phyloP scores from a whole-genome alignment of 2,329 filamentous ascomycete genomes.

The Aureobasidium zeae region DNA sequence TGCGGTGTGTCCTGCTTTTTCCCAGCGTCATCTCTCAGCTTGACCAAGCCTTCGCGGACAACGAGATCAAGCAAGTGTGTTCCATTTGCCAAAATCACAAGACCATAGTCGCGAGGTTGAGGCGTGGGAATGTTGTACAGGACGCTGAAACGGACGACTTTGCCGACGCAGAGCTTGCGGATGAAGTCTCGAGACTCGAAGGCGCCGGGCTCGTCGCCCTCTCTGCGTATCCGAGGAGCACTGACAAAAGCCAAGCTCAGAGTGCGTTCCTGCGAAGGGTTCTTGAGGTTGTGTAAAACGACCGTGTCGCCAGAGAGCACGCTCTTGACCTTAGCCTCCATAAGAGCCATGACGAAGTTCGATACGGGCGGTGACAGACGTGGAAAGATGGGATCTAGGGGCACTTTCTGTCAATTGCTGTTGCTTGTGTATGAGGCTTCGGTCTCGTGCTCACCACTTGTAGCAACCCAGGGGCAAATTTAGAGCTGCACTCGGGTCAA shows the following conservation, averaged over 20 bases:
- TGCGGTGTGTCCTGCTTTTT: slow-evolving; percentile 82
- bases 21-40: slow-evolving; percentile 87
- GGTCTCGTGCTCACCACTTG: slow-evolving; percentile 15
- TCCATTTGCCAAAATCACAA: slow-evolving; percentile 66
- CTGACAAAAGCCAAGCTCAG: slow-evolving; percentile 88
- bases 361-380: neutral
- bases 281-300: slow-evolving; percentile 70
- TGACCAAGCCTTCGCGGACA: slow-evolving; percentile 83
- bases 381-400: neutral
- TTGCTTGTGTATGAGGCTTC: neutral
- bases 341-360: slow-evolving; percentile 28
- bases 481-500: too few relatives aligned
- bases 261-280: slow-evolving; percentile 71
- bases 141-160: slow-evolving; percentile 73
- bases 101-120: slow-evolving; percentile 74
- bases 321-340: slow-evolving; percentile 77
- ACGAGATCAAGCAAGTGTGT: slow-evolving; percentile 69
- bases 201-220: slow-evolving; percentile 78
- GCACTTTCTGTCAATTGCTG: slow-evolving; percentile 3
- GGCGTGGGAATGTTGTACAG: slow-evolving; percentile 75
- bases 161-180: slow-evolving; percentile 73
- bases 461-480: too few relatives aligned
- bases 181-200: slow-evolving; percentile 94
- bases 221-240: slow-evolving; percentile 75
- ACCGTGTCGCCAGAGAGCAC: slow-evolving; percentile 90